Evolutionary conservation across 1,284 basidiomycete species (phyloP).

Genomic region (Pseudozyma thailandica): DNA sequence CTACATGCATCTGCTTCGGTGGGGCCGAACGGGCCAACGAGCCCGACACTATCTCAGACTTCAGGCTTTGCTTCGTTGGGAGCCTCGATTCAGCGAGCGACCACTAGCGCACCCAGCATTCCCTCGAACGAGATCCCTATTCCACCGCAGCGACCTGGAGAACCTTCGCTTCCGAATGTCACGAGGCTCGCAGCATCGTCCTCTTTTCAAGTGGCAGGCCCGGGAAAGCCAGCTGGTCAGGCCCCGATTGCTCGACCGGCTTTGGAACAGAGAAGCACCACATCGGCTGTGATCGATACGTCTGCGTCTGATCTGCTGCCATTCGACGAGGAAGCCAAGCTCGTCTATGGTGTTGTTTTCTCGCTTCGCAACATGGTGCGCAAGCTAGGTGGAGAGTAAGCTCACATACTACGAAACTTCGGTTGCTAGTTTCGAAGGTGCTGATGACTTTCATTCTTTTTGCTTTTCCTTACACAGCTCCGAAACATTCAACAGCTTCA

Average conservation of each 20-base stretch:
- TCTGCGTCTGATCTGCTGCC: conserved; percentile 68
- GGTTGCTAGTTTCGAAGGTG: not conserved
- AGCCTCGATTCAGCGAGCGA: conserved; percentile 55
- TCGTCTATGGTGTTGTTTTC: conserved; percentile 94
- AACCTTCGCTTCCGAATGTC: conserved; percentile 44
- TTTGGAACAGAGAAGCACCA: conserved; percentile 4
- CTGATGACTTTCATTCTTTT: not conserved
- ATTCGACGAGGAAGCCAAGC: conserved; percentile 97
- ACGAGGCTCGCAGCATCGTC: conserved; percentile 10
- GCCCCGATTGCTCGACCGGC: conserved; percentile 2
- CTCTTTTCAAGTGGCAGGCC: not conserved
- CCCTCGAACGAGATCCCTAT: conserved; percentile 12
- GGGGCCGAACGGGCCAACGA: conserved; percentile 12
- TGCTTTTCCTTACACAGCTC: conserved; percentile 15
- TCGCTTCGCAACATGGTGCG: conserved; percentile 93
- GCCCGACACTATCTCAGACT: conserved; percentile 36
- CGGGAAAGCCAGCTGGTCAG: not conserved
- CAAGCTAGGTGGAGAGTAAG: conserved; percentile 74
- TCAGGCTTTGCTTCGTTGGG: conserved; percentile 52
- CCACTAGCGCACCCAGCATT: conserved; percentile 12
- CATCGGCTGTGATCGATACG: conserved; percentile 11
- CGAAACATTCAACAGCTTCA: conserved; percentile 89
- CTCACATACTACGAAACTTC: not conserved
- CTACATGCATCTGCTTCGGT: conserved; percentile 33
- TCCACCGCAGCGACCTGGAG: conserved; percentile 25